Evolutionary conservation across 1,284 basidiomycete genomes (phyloP).

Genomic region (Papiliotrema terrestris): DNA sequence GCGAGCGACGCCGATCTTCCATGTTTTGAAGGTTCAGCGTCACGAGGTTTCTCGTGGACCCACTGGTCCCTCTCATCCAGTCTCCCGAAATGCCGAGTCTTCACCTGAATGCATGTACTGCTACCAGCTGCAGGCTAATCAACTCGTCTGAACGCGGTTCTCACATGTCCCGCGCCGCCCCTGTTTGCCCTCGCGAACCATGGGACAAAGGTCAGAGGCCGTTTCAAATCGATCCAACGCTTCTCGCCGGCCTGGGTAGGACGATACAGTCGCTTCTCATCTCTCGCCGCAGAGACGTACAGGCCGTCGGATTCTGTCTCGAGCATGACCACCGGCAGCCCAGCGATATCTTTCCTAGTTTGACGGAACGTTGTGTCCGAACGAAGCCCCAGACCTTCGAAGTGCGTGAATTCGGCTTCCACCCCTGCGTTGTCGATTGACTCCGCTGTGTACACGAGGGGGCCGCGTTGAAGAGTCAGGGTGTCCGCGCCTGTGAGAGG

Average conservation of each 20-base stretch:
- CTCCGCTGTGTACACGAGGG: slow-evolving; percentile 36
- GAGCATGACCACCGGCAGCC: slow-evolving; percentile 22
- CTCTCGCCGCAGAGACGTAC: slow-evolving; percentile 7
- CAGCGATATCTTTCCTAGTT: slow-evolving; percentile 15
- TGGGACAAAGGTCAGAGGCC: slow-evolving; percentile 22
- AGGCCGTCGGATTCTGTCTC: background rate
- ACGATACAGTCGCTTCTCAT: slow-evolving; percentile 7
- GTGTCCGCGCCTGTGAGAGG: slow-evolving; percentile 26
- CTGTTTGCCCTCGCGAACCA: slow-evolving; percentile 39
- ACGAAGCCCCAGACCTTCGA: slow-evolving; percentile 24
- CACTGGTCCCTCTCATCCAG: too few species aligned
- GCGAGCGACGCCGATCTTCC: too few species aligned
- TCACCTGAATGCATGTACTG: too few species aligned
- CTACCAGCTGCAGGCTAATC: too few species aligned
- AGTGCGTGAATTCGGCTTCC: slow-evolving; percentile 22
- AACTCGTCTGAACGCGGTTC: slow-evolving; percentile 24
- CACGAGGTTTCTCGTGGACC: too few species aligned
- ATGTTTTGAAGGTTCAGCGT: too few species aligned
- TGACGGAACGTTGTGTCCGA: slow-evolving; percentile 18
- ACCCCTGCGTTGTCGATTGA: slow-evolving; percentile 25
- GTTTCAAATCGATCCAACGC: slow-evolving; percentile 15
- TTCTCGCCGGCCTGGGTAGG: slow-evolving; percentile 5
- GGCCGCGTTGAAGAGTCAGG: slow-evolving; percentile 32
- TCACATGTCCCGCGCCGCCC: slow-evolving; percentile 26
- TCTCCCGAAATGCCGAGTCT: too few species aligned